phyloP scores from a whole-genome alignment of 257 asterid species.

The Solanum dulcamara region DNA sequence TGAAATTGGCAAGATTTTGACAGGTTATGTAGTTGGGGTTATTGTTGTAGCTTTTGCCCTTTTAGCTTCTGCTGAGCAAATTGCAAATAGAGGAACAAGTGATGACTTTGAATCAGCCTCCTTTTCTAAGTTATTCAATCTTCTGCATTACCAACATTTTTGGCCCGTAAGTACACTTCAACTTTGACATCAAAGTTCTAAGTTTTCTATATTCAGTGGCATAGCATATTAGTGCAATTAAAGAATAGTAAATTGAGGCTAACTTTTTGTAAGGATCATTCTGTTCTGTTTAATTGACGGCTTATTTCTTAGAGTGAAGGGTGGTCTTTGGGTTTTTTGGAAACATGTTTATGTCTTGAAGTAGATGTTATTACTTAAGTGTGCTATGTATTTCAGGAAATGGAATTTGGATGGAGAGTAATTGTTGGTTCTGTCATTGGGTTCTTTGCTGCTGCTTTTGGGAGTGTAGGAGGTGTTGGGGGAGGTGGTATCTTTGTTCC shows the following conservation, averaged over 20 bases:
- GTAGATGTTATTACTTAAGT: neutral
- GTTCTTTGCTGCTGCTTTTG: constrained; percentile 62
- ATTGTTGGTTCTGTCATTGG: constrained; percentile 39
- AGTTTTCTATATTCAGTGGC: neutral
- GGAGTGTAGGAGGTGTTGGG: constrained; percentile 61
- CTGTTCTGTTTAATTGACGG: neutral
- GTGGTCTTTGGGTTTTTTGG: neutral
- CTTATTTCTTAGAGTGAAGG: neutral
- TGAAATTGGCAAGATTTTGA: constrained; percentile 17
- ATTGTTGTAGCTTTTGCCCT: constrained; percentile 19
- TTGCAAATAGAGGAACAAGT: constrained; percentile 16
- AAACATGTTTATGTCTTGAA: neutral
- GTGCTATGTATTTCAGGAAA: constrained; percentile 17
- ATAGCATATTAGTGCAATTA: no score
- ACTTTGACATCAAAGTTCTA: neutral
- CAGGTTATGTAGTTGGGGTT: constrained; percentile 5
- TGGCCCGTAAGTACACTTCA: constrained; percentile 44
- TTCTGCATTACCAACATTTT: constrained; percentile 21
- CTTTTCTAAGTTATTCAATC: constrained; percentile 12
- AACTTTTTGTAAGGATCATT: neutral
- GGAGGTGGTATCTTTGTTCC: constrained; percentile 64
- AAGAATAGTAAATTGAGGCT: neutral
- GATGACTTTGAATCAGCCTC: constrained; percentile 10
- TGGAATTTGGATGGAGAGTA: constrained; percentile 51
- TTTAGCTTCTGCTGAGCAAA: constrained; percentile 22